Evolutionary conservation across 2,329 filamentous ascomycete species (phyloP).

Genomic region (Fonsecaea monophora): DNA sequence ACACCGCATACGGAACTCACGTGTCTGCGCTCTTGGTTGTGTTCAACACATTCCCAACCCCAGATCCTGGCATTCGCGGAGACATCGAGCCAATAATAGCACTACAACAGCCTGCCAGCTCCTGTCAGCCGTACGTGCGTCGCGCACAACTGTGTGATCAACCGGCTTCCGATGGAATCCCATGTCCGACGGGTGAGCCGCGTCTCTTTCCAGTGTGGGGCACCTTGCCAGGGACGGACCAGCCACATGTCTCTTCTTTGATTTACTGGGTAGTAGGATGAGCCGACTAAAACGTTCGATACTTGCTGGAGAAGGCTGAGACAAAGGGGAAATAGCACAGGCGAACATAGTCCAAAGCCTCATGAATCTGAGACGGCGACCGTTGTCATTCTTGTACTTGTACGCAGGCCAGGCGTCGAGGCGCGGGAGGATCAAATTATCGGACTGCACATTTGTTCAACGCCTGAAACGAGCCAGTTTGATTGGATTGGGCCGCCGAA

Average conservation of each 20-base stretch:
- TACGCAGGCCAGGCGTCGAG: neutral
- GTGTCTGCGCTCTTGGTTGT: no score
- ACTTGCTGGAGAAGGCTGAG: constrained; percentile 12
- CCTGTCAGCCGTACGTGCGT: neutral
- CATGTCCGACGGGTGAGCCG: neutral
- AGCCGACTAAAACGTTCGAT: constrained; percentile 1
- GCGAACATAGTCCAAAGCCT: neutral
- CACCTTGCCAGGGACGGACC: neutral
- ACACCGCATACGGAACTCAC: no score
- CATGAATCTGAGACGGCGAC: neutral
- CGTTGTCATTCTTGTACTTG: neutral
- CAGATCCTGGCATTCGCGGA: neutral
- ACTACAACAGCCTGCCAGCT: neutral
- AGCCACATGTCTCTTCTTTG: neutral
- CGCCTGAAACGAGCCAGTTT: constrained; percentile 13
- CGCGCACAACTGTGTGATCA: neutral
- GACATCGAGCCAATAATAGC: neutral
- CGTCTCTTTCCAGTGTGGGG: neutral
- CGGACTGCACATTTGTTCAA: constrained; percentile 29
- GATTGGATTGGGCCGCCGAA: constrained; percentile 18
- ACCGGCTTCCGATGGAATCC: neutral
- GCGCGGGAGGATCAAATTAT: constrained; percentile 16
- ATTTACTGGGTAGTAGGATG: neutral
- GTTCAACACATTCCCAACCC: neutral
- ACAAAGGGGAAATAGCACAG: constrained; percentile 2